These are phyloP conservation scores for Lantana camara DNA, from an alignment of 257 asterid species.

Conservation along the genomic window DNA sequence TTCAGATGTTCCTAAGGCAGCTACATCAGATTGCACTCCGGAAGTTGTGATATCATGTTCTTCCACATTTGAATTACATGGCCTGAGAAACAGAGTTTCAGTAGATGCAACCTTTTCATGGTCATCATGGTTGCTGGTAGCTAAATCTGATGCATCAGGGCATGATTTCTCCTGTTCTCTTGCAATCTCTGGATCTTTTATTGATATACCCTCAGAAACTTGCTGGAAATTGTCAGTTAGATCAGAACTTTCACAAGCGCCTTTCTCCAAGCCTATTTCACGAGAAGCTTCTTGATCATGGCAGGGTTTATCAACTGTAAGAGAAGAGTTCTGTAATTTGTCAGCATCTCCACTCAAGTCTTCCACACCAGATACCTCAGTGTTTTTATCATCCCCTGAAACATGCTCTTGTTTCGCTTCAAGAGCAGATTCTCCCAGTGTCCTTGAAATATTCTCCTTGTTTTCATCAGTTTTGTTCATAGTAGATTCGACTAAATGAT, in stretches of 20 bases:
- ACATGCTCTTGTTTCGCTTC: conserved; percentile 33
- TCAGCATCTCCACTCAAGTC: conserved; percentile 33
- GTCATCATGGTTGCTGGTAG: conserved; percentile 32
- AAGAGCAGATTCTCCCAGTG: conserved; percentile 35
- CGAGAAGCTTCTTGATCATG: conserved; percentile 30
- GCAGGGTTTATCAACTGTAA: conserved; percentile 28
- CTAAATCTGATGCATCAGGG: conserved; percentile 33
- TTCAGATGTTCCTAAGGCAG: conserved; percentile 41
- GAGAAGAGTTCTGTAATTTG: conserved; percentile 21
- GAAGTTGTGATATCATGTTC: conserved; percentile 41
- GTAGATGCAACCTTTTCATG: conserved; percentile 35
- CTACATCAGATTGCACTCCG: conserved; percentile 41
- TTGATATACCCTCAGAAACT: conserved; percentile 31
- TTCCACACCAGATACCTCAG: conserved; percentile 39
- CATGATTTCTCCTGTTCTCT: conserved; percentile 31
- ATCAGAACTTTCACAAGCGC: conserved; percentile 40
- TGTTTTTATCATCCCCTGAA: conserved; percentile 31
- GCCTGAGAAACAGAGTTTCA: conserved; percentile 54
- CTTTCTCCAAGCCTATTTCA: conserved; percentile 35
- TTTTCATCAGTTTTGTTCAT: conserved; percentile 41
- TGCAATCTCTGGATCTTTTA: conserved; percentile 30
- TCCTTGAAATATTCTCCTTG: conserved; percentile 38
- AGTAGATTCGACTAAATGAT: conserved; percentile 47
- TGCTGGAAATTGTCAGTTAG: conserved; percentile 37
- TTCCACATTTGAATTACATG: conserved; percentile 50